A percentile compares a stretch with the other conserved stretches of the same genome.
Conservation (phyloP, 768 basidiomycete species). For the Lactifluus pinguis region DNA sequence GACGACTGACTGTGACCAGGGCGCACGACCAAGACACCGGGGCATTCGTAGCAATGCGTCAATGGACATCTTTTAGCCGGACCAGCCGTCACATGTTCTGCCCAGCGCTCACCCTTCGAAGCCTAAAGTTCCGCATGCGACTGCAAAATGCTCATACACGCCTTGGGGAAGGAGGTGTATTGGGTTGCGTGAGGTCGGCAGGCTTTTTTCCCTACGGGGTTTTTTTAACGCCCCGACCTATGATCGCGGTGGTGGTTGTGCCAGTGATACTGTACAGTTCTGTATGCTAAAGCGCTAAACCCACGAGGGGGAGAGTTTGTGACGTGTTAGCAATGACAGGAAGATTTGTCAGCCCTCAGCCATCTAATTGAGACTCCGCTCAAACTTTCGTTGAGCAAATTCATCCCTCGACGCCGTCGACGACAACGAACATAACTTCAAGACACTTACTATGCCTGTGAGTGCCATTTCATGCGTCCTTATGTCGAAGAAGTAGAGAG, state of each 20-base stretch:
- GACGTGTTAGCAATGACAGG: too few species aligned
- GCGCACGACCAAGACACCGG: background rate
- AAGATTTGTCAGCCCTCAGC: too few species aligned
- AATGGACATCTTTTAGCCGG: constrained; percentile 6
- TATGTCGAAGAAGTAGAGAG: background rate
- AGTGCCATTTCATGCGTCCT: background rate
- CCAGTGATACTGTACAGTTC: background rate
- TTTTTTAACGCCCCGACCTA: constrained; percentile 1
- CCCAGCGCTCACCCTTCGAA: background rate
- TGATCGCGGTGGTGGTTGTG: background rate
- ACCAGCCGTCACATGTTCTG: background rate
- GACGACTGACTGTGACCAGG: background rate
- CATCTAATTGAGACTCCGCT: constrained; percentile 12
- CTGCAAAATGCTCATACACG: background rate
- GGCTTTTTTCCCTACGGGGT: constrained; percentile 5
- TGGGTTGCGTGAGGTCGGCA: background rate
- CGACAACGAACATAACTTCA: constrained; percentile 12
- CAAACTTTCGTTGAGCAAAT: constrained; percentile 1
- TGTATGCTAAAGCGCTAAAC: too few species aligned
- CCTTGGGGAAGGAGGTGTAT: background rate
- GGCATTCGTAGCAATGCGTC: background rate
- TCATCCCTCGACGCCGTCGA: constrained; percentile 1
- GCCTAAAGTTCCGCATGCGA: too few species aligned
- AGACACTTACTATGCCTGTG: constrained; percentile 15
- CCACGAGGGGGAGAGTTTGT: too few species aligned